These are phyloP conservation scores for Serendipita vermifera DNA, from an alignment of 768 basidiomycete genomes.

Conservation along the genomic window DNA sequence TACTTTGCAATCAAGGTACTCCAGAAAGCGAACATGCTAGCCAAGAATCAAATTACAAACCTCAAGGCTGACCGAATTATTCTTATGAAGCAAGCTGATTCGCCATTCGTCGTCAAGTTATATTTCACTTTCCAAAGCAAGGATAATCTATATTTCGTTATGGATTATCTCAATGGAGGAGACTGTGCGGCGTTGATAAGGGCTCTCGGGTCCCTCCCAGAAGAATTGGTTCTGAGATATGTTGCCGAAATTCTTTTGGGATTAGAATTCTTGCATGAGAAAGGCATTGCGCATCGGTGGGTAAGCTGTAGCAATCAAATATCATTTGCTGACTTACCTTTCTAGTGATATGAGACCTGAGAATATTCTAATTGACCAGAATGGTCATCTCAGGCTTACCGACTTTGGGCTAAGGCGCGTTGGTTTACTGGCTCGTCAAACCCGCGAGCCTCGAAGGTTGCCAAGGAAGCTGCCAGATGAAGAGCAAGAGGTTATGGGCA, in stretches of 20 bases:
- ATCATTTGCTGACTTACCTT: conserved; percentile 10
- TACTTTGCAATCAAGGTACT: conserved; percentile 99
- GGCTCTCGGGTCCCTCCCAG: conserved; percentile 79
- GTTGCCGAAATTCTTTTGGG: conserved; percentile 93
- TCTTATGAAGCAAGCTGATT: conserved; percentile 97
- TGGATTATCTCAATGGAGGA: conserved; percentile 98
- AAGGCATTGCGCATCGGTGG: conserved; percentile 93
- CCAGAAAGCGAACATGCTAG: conserved; percentile 99
- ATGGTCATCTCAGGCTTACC: conserved; percentile 94
- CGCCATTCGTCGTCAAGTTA: conserved; percentile 92
- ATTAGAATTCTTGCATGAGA: conserved; percentile 89
- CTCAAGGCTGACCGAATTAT: conserved; percentile 99
- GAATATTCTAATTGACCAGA: conserved; percentile 90
- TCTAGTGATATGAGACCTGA: conserved; percentile 92
- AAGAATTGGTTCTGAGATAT: conserved; percentile 95
- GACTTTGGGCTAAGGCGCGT: conserved; percentile 96
- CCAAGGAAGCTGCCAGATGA: conserved; percentile 22
- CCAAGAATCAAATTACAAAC: conserved; percentile 99
- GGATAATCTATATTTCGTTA: conserved; percentile 95
- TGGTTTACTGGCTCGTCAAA: conserved; percentile 95
- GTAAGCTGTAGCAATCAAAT: conserved; percentile 19
- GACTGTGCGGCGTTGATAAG: conserved; percentile 97
- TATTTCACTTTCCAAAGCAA: conserved; percentile 99
- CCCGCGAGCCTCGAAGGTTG: conserved; percentile 42
- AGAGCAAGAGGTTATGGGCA: conserved; percentile 92